phyloP scores from a whole-genome alignment of 225 moss, liverwort and hornwort genomes.

The Physcomitrellopsis africana region DNA sequence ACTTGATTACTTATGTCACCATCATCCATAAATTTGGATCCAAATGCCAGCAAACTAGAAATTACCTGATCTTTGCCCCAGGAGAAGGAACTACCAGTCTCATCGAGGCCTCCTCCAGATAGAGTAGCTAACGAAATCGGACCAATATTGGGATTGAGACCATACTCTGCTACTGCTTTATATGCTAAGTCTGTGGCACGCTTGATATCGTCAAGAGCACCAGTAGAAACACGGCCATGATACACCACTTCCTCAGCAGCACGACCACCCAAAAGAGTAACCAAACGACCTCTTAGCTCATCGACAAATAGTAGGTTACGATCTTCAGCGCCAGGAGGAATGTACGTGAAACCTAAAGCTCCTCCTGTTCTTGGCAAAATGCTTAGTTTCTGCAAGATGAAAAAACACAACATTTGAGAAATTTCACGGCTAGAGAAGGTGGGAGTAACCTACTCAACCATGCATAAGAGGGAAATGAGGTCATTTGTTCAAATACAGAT shows the following conservation, averaged over 20 bases:
- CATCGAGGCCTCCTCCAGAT: conserved; percentile 87
- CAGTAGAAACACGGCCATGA: conserved; percentile 90
- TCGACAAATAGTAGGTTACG: conserved; percentile 91
- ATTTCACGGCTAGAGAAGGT: background rate
- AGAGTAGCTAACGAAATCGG: conserved; percentile 87
- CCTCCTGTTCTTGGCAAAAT: conserved; percentile 91
- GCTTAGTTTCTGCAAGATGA: conserved; percentile 81
- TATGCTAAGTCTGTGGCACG: conserved; percentile 95
- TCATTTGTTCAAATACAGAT: conserved; percentile 1
- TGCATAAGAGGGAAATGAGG: conserved; percentile 18
- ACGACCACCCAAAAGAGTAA: conserved; percentile 88
- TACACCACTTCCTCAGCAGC: conserved; percentile 97
- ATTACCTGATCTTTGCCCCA: conserved; percentile 94
- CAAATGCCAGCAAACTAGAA: background rate
- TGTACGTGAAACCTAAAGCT: conserved; percentile 89
- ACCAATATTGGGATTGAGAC: conserved; percentile 80
- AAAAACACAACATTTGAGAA: conserved; percentile 17
- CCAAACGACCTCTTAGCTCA: conserved; percentile 87
- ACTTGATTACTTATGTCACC: background rate
- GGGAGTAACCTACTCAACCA: conserved; percentile 13
- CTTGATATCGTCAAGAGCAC: conserved; percentile 95
- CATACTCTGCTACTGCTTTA: conserved; percentile 94
- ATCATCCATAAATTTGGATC: conserved; percentile 1
- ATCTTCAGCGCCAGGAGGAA: conserved; percentile 86
- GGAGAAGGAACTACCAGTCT: conserved; percentile 80